These are phyloP conservation scores for Schizonepeta tenuifolia DNA, from an alignment of 257 asterid species.

Conservation along the genomic window DNA sequence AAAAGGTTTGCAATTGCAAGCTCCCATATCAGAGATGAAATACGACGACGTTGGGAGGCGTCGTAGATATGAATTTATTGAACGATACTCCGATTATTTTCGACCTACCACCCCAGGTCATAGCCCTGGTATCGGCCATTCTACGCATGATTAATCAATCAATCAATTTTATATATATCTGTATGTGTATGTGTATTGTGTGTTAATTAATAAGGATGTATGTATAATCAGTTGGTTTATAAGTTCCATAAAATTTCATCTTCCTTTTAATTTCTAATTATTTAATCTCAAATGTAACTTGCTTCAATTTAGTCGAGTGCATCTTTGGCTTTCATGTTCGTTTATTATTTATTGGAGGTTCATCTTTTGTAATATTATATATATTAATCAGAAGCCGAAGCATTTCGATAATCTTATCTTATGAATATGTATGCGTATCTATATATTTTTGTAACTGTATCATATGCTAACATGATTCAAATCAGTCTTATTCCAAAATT, in stretches of 20 bases:
- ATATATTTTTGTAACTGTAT: no score
- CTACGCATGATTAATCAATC: not conserved
- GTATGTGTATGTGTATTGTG: not conserved
- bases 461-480: no score
- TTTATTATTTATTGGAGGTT: no score
- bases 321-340: no score
- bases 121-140: slow-evolving; percentile 19
- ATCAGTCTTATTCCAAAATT: no score
- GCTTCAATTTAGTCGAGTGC: not conserved
- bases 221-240: no score
- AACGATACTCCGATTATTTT: not conserved
- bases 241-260: not conserved
- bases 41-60: not conserved
- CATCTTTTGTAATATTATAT: not conserved
- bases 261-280: not conserved
- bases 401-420: no score
- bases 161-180: not conserved
- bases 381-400: no score
- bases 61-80: not conserved
- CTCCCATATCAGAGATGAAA: not conserved
- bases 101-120: slow-evolving; percentile 20
- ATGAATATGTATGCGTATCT: no score
- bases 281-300: not conserved
- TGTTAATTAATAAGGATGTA: not conserved
- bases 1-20: not conserved